phyloP scores from a whole-genome alignment of 768 basidiomycete species.

The Suillus lakei region DNA sequence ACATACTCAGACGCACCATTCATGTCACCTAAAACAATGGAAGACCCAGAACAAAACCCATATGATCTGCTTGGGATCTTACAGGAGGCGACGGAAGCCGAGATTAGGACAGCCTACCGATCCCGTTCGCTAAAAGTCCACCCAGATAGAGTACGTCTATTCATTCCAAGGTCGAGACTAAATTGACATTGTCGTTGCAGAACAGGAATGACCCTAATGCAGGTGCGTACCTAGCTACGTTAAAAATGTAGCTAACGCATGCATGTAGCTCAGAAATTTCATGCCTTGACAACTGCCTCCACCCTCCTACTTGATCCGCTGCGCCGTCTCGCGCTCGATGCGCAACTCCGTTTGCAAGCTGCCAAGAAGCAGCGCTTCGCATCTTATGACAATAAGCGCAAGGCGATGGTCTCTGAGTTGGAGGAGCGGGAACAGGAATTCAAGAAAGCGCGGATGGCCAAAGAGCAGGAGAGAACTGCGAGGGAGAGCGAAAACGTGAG shows the following conservation, averaged over 20 bases:
- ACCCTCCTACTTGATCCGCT: constrained; percentile 82
- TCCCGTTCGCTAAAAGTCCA: constrained; percentile 84
- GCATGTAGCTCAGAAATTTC: constrained; percentile 70
- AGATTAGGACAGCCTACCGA: constrained; percentile 81
- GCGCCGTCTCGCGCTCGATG: constrained; percentile 78
- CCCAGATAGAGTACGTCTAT: constrained; percentile 73
- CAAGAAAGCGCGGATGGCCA: constrained; percentile 72
- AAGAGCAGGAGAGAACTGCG: constrained; percentile 58
- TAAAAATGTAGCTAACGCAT: constrained; percentile 3
- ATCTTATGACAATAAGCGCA: constrained; percentile 72
- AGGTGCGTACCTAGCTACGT: constrained; percentile 42
- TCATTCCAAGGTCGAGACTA: constrained; percentile 19
- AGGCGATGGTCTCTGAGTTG: constrained; percentile 74
- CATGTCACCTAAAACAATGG: constrained; percentile 30
- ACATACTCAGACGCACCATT: neutral
- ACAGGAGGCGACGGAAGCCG: constrained; percentile 72
- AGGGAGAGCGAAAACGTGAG: constrained; percentile 66
- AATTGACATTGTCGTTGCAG: constrained; percentile 40
- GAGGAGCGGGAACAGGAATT: constrained; percentile 78
- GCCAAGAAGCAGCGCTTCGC: constrained; percentile 75
- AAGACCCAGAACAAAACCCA: constrained; percentile 68
- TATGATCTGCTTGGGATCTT: constrained; percentile 73
- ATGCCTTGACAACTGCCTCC: constrained; percentile 82
- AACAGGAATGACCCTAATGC: constrained; percentile 84
- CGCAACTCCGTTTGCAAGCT: constrained; percentile 71